phyloP scores from a whole-genome alignment of 768 basidiomycete genomes.

The Lactarius pseudohatsudake region DNA sequence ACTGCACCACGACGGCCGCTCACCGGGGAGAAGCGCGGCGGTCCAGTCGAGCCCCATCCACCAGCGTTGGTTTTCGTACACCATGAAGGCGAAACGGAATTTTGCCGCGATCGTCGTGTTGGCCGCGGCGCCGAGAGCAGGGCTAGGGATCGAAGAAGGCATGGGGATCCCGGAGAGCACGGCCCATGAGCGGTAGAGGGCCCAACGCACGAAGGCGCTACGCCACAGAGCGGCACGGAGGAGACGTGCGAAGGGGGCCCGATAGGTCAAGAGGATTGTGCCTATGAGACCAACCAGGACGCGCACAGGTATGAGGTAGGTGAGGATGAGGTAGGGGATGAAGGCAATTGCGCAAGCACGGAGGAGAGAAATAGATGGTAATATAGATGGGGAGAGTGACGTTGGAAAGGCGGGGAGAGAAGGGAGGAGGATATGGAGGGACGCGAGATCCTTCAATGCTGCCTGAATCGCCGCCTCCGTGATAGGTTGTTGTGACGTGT shows the following conservation, averaged over 20 bases:
- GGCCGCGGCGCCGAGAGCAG: constrained; percentile 36
- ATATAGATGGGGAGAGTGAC: constrained; percentile 34
- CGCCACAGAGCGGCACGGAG: constrained; percentile 57
- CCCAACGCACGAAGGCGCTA: constrained; percentile 69
- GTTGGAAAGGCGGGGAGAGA: constrained; percentile 36
- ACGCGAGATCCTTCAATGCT: constrained; percentile 62
- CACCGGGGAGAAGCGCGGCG: constrained; percentile 82
- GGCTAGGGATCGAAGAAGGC: constrained; percentile 37
- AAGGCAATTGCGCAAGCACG: constrained; percentile 59
- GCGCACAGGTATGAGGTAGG: constrained; percentile 59
- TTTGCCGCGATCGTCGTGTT: constrained; percentile 8
- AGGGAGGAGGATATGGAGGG: constrained; percentile 61
- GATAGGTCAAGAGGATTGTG: constrained; percentile 57
- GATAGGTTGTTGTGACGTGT: constrained; percentile 37
- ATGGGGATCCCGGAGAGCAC: constrained; percentile 56
- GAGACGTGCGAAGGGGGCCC: constrained; percentile 64
- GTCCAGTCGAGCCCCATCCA: constrained; percentile 99
- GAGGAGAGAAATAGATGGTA: constrained; percentile 42
- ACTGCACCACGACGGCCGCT: constrained; percentile 86
- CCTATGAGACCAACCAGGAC: constrained; percentile 61
- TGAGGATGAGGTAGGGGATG: constrained; percentile 64
- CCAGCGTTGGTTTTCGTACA: constrained; percentile 95
- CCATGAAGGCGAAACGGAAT: constrained; percentile 80
- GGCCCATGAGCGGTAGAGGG: constrained; percentile 51
- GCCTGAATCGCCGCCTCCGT: constrained; percentile 57